Conservation (phyloP, 129 eudicot genomes). For the Flaveria sonorensis region DNA sequence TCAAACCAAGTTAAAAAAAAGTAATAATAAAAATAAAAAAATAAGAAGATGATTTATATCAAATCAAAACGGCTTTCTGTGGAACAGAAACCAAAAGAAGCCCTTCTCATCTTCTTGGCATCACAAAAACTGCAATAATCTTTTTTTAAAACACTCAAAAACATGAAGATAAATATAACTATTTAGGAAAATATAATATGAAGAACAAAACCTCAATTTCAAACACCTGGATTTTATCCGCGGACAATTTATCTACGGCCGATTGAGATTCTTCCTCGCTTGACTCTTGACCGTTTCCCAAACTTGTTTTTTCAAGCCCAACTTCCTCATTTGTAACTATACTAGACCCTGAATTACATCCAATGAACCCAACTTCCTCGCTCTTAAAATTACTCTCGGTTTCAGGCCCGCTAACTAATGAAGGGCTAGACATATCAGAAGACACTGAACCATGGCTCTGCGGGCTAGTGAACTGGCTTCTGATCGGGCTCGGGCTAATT, state of each 20-base stretch:
- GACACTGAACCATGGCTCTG: constrained; percentile 46
- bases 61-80: constrained; percentile 23
- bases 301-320: constrained; percentile 1
- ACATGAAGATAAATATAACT: neutral
- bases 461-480: constrained; percentile 44
- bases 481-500: constrained; percentile 41
- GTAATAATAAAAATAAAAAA: neutral
- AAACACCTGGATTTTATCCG: constrained; percentile 34
- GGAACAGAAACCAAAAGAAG: constrained; percentile 22
- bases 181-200: neutral
- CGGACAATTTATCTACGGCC: constrained; percentile 35
- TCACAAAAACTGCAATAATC: constrained; percentile 30
- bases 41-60: neutral
- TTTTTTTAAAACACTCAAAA: constrained; percentile 19
- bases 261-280: constrained; percentile 32
- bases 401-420: constrained; percentile 2
- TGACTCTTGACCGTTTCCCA: constrained; percentile 6
- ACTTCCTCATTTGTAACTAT: constrained; percentile 18
- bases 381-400: constrained; percentile 1
- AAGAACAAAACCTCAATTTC: constrained; percentile 58
- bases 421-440: constrained; percentile 40
- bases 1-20: neutral
- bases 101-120: constrained; percentile 32
- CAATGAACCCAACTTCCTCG: constrained; percentile 8
- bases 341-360: constrained; percentile 12